Evolutionary conservation across 192 early-diverging fungal species (phyloP), one percentile per base, ranked within the genome.

Genomic region (Physocladia obscura): DNA sequence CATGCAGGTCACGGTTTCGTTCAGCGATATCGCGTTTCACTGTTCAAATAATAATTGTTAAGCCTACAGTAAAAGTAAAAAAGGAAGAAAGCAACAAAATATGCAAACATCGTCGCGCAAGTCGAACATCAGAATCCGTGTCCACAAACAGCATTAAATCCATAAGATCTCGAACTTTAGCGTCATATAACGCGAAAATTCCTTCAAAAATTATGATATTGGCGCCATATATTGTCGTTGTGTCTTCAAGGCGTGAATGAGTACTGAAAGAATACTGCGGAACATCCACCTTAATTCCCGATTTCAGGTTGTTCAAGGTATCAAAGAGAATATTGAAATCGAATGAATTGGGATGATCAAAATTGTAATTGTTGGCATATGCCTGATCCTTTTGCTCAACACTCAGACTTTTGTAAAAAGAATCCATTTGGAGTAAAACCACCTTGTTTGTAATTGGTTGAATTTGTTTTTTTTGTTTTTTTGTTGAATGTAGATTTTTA

Each of bases 181-280:
- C 84, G 70, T 95, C 93, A 73, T 94, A 94, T 32, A 98, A 77
- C 5, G 94, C 96, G 87, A 98, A 97, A 64, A 98, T 98, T 49
- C 96, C 96, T 74, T 98, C 96, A 77, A 98, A 97, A 48, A 97
- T 93, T 47, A 98, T 84, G 3, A 98, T 91, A 59, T 94, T 96
- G 21, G 95, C 96, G 54, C 94, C 94, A 76, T 98, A 97, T 8
- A 96, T 76, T 2, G 87, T 78, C 62, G 84, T 88, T 8, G 60
- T 44, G 73, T 88, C 84, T 2, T 13, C 40, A 2, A 85, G 87
- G 63, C 92, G 84, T 71, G 90, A 84, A 73, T 97, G 95, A 0
- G 90, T 93, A 26, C 81, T 63, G 77, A 98, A 98, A 72, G 96
- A 91, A 73, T 98, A 98, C 38, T 94, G 85, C 3, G 96, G 95